phyloP scores from a whole-genome alignment of 169 alveolate species.

The Eimeria falciformis region DNA sequence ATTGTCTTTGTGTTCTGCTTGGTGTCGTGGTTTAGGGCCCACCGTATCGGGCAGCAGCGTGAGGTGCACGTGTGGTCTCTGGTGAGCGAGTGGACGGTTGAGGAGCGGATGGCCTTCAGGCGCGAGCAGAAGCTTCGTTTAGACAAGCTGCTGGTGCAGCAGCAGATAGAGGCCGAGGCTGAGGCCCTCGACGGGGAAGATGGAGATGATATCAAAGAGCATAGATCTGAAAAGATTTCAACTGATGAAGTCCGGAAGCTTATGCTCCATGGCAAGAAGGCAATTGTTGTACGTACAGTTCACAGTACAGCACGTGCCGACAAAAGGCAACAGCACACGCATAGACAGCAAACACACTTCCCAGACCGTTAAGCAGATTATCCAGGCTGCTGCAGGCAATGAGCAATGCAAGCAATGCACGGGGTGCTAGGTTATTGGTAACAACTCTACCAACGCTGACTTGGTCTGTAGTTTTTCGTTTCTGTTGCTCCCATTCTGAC shows the following conservation, averaged over 20 bases:
- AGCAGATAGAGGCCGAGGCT: slow-evolving; percentile 57
- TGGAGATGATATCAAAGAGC: slow-evolving; percentile 78
- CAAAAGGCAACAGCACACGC: too few relatives aligned
- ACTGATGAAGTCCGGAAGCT: slow-evolving; percentile 88
- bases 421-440: too few relatives aligned
- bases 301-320: neutral
- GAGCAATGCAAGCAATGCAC: too few relatives aligned
- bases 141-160: slow-evolving; percentile 90
- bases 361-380: too few relatives aligned
- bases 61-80: slow-evolving; percentile 97
- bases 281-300: slow-evolving; percentile 80
- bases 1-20: neutral
- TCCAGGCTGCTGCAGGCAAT: too few relatives aligned
- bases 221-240: slow-evolving; percentile 83
- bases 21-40: slow-evolving; percentile 90
- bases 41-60: slow-evolving; percentile 98
- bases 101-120: slow-evolving; percentile 98
- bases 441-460: too few relatives aligned
- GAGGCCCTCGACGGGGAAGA: slow-evolving; percentile 70
- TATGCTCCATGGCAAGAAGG: slow-evolving; percentile 90
- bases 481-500: neutral
- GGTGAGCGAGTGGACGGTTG: slow-evolving; percentile 98
- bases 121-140: slow-evolving; percentile 91
- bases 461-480: too few relatives aligned
- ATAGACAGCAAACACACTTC: too few relatives aligned